Evolutionary conservation across 805 yeast genomes (phyloP).

Genomic region (Wickerhamiella domercqiae): DNA sequence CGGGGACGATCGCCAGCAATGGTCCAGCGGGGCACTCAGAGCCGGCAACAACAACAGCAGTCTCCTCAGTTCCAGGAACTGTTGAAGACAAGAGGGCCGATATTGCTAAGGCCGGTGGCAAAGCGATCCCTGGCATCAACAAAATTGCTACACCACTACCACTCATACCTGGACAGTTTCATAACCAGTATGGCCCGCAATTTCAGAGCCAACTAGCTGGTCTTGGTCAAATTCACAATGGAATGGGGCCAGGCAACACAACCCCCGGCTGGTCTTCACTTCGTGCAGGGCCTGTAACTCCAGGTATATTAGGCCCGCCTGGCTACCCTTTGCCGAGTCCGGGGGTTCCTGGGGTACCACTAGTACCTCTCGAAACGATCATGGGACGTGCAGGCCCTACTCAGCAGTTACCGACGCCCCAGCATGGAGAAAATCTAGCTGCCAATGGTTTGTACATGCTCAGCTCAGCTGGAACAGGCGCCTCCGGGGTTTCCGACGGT

Average conservation of each 20-base stretch:
- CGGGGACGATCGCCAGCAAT: no score
- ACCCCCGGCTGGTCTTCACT: constrained; percentile 1
- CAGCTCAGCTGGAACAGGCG: constrained; percentile 7
- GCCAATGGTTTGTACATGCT: constrained; percentile 22
- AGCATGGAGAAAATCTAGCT: neutral
- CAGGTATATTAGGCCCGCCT: neutral
- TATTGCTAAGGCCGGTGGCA: neutral
- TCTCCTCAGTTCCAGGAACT: no score
- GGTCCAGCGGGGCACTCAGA: neutral
- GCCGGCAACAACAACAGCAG: neutral
- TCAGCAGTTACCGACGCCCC: neutral
- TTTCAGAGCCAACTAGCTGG: neutral
- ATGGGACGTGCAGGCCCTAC: neutral
- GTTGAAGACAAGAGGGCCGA: constrained; percentile 4
- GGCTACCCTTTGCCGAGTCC: neutral
- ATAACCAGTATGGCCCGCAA: neutral
- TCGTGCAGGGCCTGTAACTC: neutral
- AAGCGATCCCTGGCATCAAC: constrained; percentile 9
- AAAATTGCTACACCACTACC: constrained; percentile 13
- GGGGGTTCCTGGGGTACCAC: neutral
- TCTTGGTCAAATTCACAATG: no score
- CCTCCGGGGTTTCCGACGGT: neutral
- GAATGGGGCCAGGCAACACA: neutral
- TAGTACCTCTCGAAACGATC: neutral
- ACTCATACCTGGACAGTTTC: constrained; percentile 1